phyloP scores from a whole-genome alignment of 2,329 filamentous ascomycete genomes.

The Incumbomyces delicatus region DNA sequence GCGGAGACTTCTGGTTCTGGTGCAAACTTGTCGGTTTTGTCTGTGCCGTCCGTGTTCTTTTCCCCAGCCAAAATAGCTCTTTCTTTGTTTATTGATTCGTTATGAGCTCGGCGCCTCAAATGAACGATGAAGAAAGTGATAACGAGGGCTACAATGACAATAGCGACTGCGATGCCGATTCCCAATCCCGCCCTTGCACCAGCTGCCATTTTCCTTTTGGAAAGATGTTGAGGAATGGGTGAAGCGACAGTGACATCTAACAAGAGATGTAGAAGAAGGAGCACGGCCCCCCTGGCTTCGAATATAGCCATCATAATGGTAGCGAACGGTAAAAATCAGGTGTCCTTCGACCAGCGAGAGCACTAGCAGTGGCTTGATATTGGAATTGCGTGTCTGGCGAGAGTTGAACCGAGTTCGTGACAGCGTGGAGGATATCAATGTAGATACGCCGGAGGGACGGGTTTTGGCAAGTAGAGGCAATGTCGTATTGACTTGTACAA shows the following conservation, averaged over 20 bases:
- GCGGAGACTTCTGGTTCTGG: slow-evolving; percentile 6
- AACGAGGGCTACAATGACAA: slow-evolving; percentile 12
- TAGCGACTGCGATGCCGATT: slow-evolving; percentile 17
- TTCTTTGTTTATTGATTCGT: slow-evolving; percentile 16
- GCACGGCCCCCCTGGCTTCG: background rate
- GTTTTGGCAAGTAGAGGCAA: background rate
- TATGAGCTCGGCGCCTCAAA: slow-evolving; percentile 16
- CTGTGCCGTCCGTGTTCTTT: slow-evolving; percentile 19
- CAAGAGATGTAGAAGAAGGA: slow-evolving; percentile 10
- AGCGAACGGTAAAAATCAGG: background rate
- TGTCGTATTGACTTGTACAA: background rate
- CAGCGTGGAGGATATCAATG: too few species aligned
- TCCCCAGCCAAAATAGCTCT: slow-evolving; percentile 19
- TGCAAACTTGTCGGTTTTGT: slow-evolving; percentile 18
- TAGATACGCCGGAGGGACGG: too few species aligned
- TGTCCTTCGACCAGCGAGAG: background rate
- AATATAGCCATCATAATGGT: background rate
- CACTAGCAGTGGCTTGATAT: background rate
- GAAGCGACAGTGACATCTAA: slow-evolving; percentile 9
- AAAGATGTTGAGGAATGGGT: slow-evolving; percentile 12
- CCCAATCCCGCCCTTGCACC: slow-evolving; percentile 21
- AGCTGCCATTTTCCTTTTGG: slow-evolving; percentile 15
- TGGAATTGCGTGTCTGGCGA: background rate
- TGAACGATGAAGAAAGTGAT: slow-evolving; percentile 18
- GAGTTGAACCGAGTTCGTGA: background rate